Evolutionary conservation across 805 yeast species (phyloP), one percentile per base, ranked within the genome.

Genomic region (Ogataea neopini): DNA sequence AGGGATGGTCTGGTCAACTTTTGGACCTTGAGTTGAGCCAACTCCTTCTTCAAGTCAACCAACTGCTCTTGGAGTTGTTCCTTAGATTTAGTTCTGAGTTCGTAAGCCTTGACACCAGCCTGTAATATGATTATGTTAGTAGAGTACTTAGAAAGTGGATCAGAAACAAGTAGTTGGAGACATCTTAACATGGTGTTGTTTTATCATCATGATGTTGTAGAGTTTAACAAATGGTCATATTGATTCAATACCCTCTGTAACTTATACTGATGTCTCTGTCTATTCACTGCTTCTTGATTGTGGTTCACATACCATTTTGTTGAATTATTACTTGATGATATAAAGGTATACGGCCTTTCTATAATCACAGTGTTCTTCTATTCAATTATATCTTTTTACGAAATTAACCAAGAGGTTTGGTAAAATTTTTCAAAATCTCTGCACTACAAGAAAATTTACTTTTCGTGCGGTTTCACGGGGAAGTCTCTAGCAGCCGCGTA

Each of bases 11-110:
- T 86, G 69, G 89, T 83, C 75, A 88, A 81, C 75, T 90, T 88
- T 83, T 92, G 97, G 72, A 89, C 97, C 79, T 90, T 90, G 76
- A 94, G 86, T 74, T 83, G 78, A 69, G 97, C 91, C 72, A 94
- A 86, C 79, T 90, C 97, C 77, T 88, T 88, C 86, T 91, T 94
- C 76, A 90, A 86, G 75, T 91, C 97, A 69, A 84, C 86, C 74
- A 94, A 87, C 81, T 91, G 94, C 71, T 79, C 75, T 79, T 89
- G 91, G 75, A 94, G 89, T 79, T 91, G 92, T 66, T 89, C 95
- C 87, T 91, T 92, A 73, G 97, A 86, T 80, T 90, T 87, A 74
- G 94, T 84, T 79, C 96, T 87, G 76, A 94, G 84, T 85, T 92
- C 97, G 83, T 80, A 88, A 77, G 96, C 84, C 79, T 88, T 92